Base-by-base conservation (phyloP, 2,329 filamentous ascomycete genomes). In the Cladorrhinum sp. region DNA sequence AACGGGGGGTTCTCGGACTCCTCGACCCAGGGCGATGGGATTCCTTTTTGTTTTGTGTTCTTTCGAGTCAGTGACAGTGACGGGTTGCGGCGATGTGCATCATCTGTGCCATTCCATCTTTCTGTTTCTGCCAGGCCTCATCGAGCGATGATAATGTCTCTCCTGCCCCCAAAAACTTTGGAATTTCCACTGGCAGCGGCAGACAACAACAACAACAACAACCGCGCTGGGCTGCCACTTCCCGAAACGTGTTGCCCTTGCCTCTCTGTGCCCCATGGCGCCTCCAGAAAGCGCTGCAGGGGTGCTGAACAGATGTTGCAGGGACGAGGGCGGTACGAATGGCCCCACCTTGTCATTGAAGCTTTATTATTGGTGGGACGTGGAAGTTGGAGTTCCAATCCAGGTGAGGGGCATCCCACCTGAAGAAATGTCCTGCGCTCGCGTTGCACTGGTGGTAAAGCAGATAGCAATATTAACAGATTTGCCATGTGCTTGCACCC, bases 211-310 rank as follows among this genome's bases (percentile, higher is more conserved):
- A n/a, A n/a, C n/a, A n/a, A n/a, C n/a, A n/a, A n/a, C n/a, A n/a
- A n/a, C n/a, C 46, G 46, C 21, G 18, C 18, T 49, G 46, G 46
- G 5, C 18, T 28, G 26, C 14, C 21, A 12, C 6, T 28, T 23
- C 24, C 26, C 51, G 51, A 54, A 54, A 46, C 54, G 36, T 39
- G 21, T 39, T 20, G 54, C 8, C 39, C 54, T 57, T 57, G 54
- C 39, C 42, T 24, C 54, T 57, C 39, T 57, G 33, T 57, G 54
- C 20, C 21, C 18, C 52, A 55, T 55, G 52, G 54, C 24, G 54
- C 54, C 54, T 57, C 36, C n/a, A 20, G 8, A 56, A 24, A 21
- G 53, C 54, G 21, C 21, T 21, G 36, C 54, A 48, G 54, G 54
- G 54, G 39, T 24, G 39, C 49, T 49, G 26, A 8, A 18, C 16